Percentiles rank a stretch among this genome's conserved stretches.
Conservation (phyloP, 176 grass and related monocot species). For the Bonia amplexicaulis region DNA sequence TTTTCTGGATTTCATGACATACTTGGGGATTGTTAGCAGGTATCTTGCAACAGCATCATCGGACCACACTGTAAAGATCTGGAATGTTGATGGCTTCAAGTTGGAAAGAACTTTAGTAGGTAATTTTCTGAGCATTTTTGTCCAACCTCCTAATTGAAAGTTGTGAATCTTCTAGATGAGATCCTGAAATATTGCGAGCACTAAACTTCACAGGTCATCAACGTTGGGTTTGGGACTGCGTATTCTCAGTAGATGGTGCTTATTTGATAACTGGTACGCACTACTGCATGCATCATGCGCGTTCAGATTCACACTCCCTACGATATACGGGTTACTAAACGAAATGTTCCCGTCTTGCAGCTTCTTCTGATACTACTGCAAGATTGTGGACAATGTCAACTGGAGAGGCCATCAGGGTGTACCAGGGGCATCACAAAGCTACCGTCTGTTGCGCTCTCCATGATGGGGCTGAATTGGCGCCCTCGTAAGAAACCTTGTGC, state of each 20-base stretch:
- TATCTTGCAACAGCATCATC: conserved; percentile 91
- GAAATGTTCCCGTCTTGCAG: conserved; percentile 17
- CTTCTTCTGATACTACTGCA: conserved; percentile 85
- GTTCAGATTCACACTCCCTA: not conserved
- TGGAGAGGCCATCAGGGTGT: conserved; percentile 75
- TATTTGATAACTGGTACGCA: conserved; percentile 77
- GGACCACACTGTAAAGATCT: conserved; percentile 94
- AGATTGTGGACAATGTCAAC: conserved; percentile 76
- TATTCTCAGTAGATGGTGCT: conserved; percentile 87
- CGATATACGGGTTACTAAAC: not conserved
- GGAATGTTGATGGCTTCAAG: conserved; percentile 95
- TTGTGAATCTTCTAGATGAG: not conserved
- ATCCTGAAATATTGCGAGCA: not conserved
- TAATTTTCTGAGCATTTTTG: conserved; percentile 14
- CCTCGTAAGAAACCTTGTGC: not conserved
- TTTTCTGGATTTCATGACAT: not conserved
- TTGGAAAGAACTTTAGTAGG: conserved; percentile 77
- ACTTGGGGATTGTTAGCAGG: conserved; percentile 39
- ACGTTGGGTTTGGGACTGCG: conserved; percentile 91
- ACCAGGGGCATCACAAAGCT: conserved; percentile 89
- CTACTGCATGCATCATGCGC: not conserved
- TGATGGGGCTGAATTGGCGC: conserved; percentile 72
- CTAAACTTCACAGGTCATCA: conserved; percentile 63
- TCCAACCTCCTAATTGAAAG: not conserved
- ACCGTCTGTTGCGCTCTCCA: conserved; percentile 71